These are phyloP conservation scores for Russula vinacea DNA, from an alignment of 768 basidiomycete species.

Conservation along the genomic window DNA sequence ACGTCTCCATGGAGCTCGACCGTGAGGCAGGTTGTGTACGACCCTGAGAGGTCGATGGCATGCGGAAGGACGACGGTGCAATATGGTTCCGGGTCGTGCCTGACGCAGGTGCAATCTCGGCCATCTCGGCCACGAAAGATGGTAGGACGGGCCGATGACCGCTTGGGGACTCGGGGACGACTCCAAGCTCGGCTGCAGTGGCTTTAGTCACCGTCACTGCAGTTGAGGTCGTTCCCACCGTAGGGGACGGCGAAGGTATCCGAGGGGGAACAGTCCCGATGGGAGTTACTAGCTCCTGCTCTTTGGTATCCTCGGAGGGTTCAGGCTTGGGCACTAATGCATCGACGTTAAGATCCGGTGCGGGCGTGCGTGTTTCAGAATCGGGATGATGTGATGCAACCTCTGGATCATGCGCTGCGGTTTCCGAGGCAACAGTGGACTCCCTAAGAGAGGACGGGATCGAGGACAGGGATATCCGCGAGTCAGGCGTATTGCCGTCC, in stretches of 20 bases:
- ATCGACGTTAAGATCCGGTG: not conserved
- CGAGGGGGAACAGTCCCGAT: not conserved
- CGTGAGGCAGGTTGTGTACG: constrained; percentile 15
- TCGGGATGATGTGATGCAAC: not conserved
- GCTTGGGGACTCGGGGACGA: constrained; percentile 1
- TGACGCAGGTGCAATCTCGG: no score
- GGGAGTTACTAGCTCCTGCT: not conserved
- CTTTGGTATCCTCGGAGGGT: constrained; percentile 1
- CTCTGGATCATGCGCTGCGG: not conserved
- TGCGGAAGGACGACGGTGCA: constrained; percentile 28
- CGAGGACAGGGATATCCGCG: not conserved
- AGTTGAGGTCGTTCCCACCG: constrained; percentile 16
- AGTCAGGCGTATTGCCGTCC: not conserved
- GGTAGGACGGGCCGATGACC: not conserved
- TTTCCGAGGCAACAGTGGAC: not conserved
- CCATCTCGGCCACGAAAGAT: not conserved
- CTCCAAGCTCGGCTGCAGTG: not conserved
- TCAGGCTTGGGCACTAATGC: not conserved
- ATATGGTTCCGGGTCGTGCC: not conserved
- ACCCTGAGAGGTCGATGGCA: constrained; percentile 12
- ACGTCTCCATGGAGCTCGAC: constrained; percentile 24
- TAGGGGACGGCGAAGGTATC: constrained; percentile 17
- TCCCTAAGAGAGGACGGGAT: not conserved
- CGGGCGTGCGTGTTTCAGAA: not conserved
- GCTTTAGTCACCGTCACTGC: constrained; percentile 7